These are phyloP conservation scores for Pestalotiopsis fici DNA, from an alignment of 2,329 filamentous ascomycete species.

Conservation along the genomic window DNA sequence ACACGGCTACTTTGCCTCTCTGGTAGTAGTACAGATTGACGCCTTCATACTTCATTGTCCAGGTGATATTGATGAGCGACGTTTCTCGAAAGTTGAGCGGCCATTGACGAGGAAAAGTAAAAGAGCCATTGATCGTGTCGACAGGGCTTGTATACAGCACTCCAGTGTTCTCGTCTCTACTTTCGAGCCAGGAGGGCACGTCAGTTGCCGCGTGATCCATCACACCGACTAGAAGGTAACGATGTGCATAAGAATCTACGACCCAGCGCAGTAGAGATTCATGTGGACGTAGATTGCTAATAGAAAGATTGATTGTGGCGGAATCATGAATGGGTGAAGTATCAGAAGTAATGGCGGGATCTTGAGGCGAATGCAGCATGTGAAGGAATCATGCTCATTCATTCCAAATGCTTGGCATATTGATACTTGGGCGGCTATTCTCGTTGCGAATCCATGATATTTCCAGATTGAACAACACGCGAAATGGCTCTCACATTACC, in stretches of 20 bases:
- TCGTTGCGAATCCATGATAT: not conserved
- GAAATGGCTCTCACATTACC: not conserved
- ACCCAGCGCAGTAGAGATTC: too few species aligned
- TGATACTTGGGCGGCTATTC: not conserved
- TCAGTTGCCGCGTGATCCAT: not conserved
- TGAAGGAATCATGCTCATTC: not conserved
- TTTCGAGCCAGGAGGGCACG: not conserved
- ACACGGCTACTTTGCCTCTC: slow-evolving; percentile 5
- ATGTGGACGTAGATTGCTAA: not conserved
- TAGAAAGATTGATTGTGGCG: not conserved
- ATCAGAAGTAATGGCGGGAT: not conserved
- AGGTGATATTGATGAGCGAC: slow-evolving; percentile 9
- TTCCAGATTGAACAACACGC: not conserved
- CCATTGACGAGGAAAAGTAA: slow-evolving; percentile 3
- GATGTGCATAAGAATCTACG: too few species aligned
- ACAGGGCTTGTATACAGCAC: not conserved
- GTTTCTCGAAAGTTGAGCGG: slow-evolving; percentile 6
- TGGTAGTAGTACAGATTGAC: slow-evolving; percentile 11
- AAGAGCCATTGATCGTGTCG: slow-evolving; percentile 8
- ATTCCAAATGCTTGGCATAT: not conserved
- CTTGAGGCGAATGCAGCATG: not conserved
- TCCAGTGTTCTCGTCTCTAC: not conserved
- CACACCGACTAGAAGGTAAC: too few species aligned
- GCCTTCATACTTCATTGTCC: slow-evolving; percentile 2
- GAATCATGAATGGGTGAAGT: not conserved